These are phyloP conservation scores for Prunus padus DNA, from an alignment of 306 rosid genomes.

Conservation along the genomic window DNA sequence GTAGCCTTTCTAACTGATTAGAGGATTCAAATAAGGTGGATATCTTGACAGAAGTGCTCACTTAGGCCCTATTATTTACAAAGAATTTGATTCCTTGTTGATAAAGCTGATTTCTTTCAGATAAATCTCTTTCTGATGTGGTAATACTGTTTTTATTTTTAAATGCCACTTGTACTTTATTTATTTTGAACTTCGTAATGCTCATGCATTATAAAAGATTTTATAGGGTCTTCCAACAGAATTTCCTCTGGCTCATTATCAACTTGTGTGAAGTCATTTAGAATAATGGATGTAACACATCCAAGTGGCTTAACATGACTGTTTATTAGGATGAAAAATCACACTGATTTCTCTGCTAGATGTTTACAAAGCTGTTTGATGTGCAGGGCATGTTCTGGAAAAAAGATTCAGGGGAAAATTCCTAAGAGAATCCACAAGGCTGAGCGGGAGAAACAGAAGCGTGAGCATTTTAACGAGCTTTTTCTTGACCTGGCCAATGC, in stretches of 20 bases:
- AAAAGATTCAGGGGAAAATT: slow-evolving; percentile 50
- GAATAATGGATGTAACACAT: slow-evolving; percentile 2
- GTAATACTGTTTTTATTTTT: neutral
- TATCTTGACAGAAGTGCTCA: neutral
- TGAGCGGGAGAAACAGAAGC: slow-evolving; percentile 92
- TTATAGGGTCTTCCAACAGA: too few relatives aligned
- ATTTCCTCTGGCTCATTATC: neutral
- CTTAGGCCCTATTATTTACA: neutral
- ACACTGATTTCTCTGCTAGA: slow-evolving; percentile 19
- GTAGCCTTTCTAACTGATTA: neutral
- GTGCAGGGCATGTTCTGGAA: slow-evolving; percentile 53
- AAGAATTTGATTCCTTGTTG: neutral
- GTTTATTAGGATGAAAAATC: slow-evolving; percentile 13
- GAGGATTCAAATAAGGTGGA: neutral
- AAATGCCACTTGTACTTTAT: neutral
- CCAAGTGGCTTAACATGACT: slow-evolving; percentile 10
- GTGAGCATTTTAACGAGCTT: slow-evolving; percentile 81
- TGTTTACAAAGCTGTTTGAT: slow-evolving; percentile 31
- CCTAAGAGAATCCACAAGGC: slow-evolving; percentile 87
- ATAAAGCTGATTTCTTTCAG: neutral
- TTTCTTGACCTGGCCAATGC: slow-evolving; percentile 75
- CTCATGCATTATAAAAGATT: too few relatives aligned
- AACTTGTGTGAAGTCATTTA: slow-evolving; percentile 9
- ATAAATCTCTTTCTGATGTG: neutral
- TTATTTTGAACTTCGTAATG: neutral